Evolutionary conservation across 176 grass and related monocot species (phyloP), one percentile per base, ranked within the genome.

Genomic region (Typha latifolia): DNA sequence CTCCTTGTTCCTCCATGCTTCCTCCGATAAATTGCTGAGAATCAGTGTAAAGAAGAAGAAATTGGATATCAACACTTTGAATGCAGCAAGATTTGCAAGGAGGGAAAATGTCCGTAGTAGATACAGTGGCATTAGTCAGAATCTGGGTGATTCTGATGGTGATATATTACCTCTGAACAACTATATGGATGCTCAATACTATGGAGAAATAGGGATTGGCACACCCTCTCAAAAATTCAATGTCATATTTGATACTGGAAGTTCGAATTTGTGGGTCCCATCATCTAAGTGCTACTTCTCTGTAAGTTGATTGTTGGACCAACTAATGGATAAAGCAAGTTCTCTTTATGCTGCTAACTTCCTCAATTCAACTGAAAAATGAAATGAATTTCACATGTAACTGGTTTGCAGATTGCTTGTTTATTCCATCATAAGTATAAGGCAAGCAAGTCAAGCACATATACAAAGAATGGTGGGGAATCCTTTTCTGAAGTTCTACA

Each of bases 231-330:
- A 97, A 69, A 89, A 97, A 27, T 92, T 97, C 70, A 92, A 83
- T 0, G 94, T 92, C 3, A 97, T 97, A 56, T 97, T 92, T 6
- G 94, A 97, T 50, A 97, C 94, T 0, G 94, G 94, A 3, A 97
- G 94, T 76, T 97, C 94, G 14, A 97, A 97, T 64, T 62, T 97
- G 18, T 97, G 94, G 94, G 85, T 97, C 12, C 89, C 94, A 19
- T 97, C 94, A 2, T 56, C 83, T 5, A 97, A 82, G 61, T 97
- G 94, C 76, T 92, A 90, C n/a, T 87, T 97, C 15, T 92, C 83
- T 63, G 94, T 97, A 12, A 72, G 88, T 78, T 47, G 14, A 4
- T 24, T 2, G 32, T 14, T 7, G 0, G n/a, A 49, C 12, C 13
- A 8, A 48, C 26, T 6, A 53, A 14, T 0, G 2, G 14, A 72